Base-by-base conservation (phyloP, 805 yeast species). In the Cyberlindnera galapagoensis region DNA sequence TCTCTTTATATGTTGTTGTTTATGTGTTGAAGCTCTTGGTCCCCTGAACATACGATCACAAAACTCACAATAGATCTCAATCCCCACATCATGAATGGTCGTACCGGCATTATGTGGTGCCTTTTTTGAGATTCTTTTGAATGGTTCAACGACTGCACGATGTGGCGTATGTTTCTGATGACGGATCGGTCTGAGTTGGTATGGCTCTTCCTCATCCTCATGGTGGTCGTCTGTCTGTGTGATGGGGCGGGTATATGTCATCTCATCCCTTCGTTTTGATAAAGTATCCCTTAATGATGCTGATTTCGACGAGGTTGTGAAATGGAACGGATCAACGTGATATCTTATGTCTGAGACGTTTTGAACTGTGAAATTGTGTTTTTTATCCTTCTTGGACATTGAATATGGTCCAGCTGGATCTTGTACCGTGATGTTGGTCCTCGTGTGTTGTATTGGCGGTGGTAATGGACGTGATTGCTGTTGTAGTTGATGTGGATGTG, bases 1-100 rank as follows among this genome's bases (percentile, higher is more conserved):
- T 24, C 70, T 49, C 15, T 67, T 57, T 31, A 65, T 65, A 36
- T 66, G 72, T 52, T 67, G 72, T 46, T 67, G 71, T 42, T 60
- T 63, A 46, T 65, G 71, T 3, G 71, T 66, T 3, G 66, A 49
- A 4, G 70, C 60, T 47, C 61, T 62, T 19, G 71, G 70, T 16
- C 72, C 72, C 42, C 57, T 60, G 54, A 67, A 66, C 22, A 49
- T 48, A 23, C 71, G 56, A 11, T 62, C 62, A 46, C 72, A 67
- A 33, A 58, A 49, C 29, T 55, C 63, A 45, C 72, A 67, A 24
- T 47, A 52, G 40, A 63, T 67, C 24, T 52, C 44, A 17, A 56
- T 46, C 1, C 46, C 48, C 19, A 21, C 34, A 26, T 42, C 48
- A 6, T 22, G 14, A 2, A 42, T 31, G 4, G 46, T 41, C 4